These are phyloP conservation scores for Lumnitzera racemosa DNA, from an alignment of 345 rosid genomes.

Conservation along the genomic window DNA sequence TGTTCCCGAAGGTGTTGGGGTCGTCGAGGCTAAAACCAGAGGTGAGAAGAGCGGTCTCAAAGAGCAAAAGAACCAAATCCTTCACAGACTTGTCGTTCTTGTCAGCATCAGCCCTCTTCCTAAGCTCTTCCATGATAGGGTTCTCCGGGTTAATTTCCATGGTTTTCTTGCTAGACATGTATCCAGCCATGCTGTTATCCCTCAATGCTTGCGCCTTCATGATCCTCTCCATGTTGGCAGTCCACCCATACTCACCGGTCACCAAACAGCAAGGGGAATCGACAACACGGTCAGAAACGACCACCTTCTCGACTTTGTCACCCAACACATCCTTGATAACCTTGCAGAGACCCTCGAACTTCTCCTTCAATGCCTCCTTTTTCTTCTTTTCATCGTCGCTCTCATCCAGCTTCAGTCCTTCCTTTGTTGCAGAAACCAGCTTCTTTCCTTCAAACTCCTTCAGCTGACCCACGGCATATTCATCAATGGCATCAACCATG, in stretches of 20 bases:
- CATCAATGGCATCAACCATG: constrained; percentile 18
- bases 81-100: constrained; percentile 16
- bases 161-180: constrained; percentile 15
- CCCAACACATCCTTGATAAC: constrained; percentile 15
- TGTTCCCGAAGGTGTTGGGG: constrained; percentile 15
- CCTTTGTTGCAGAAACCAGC: constrained; percentile 15
- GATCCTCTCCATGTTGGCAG: constrained; percentile 16
- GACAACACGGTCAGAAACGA: constrained; percentile 14
- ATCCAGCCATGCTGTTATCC: constrained; percentile 15
- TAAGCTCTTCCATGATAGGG: constrained; percentile 13
- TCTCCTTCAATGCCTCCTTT: constrained; percentile 8
- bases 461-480: constrained; percentile 10
- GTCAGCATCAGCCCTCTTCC: constrained; percentile 17
- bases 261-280: constrained; percentile 16
- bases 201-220: constrained; percentile 15
- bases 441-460: constrained; percentile 16
- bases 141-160: constrained; percentile 18
- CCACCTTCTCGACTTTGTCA: constrained; percentile 15
- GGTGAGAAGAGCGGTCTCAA: constrained; percentile 14
- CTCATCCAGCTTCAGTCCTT: constrained; percentile 14
- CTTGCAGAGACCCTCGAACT: constrained; percentile 14
- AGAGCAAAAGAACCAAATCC: constrained; percentile 11
- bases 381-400: constrained; percentile 10
- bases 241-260: constrained; percentile 14
- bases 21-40: constrained; percentile 15